Base-by-base conservation (phyloP, 768 basidiomycete genomes). In the Tephrocybe sp. region DNA sequence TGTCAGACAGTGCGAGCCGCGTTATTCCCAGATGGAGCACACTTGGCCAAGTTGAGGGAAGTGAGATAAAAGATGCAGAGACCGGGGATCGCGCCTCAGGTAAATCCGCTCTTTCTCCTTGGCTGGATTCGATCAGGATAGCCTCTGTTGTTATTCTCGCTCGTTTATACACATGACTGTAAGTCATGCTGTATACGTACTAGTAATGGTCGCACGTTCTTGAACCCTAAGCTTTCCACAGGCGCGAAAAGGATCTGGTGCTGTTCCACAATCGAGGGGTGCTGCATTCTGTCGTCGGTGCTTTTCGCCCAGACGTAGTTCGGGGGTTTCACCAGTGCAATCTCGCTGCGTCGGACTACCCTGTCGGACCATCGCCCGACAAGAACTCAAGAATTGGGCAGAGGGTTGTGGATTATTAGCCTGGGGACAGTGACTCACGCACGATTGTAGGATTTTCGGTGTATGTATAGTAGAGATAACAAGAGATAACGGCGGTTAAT, bases 101-200 rank as follows among this genome's bases (percentile, higher is more conserved):
- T 87, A 55, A 61, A 79, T 67, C 39, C n/a, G 28, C 34, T 32
- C 26, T 20, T 45, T n/a, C 4, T 23, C n/a, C 34, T 36, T 15
- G 34, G 28, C 28, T 6, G 12, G 28, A 44, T 26, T 46, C 18
- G 12, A 34, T n/a, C 32, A 20, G 3, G 4, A 36, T 36, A 7
- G 5, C n/a, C 8, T 9, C 7, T 14, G 39, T 45, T 28, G 8
- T 8, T 4, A 36, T 36, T 45, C 20, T 57, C 88, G 81, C 74
- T 90, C 23, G 84, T 96, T 26, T 96, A 95, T 67, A 86, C 91
- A 0, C 92, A 94, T 61, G 89, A 94, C 61, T 95, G 92, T 79
- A 52, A 58, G 68, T 59, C 26, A 23, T 43, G 12, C 40, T 36
- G 23, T 11, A 30, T 4, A 6, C 17, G 34, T 30, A 5, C 28